phyloP scores from a whole-genome alignment of 352 stramenopile genomes.

The Phytophthora podocarpi region DNA sequence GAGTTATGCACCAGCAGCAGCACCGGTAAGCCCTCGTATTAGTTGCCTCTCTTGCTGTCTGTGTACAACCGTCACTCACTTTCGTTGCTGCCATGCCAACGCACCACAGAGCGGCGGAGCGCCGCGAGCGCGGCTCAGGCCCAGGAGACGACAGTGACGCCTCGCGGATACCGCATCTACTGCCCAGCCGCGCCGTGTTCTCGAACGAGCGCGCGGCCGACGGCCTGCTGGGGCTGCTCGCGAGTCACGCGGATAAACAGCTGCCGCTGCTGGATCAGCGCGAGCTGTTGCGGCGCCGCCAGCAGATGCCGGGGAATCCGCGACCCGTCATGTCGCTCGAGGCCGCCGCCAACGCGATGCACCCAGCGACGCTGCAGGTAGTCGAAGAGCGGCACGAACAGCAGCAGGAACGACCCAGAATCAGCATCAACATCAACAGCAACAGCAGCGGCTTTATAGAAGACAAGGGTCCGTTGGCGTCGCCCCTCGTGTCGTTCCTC shows the following conservation, averaged over 20 bases:
- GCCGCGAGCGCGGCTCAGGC: conserved; percentile 11
- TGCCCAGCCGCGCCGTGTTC: conserved; percentile 21
- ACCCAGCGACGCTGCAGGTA: conserved; percentile 9
- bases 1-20: conserved; percentile 24
- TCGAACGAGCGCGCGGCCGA: conserved; percentile 19
- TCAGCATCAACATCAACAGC: not conserved
- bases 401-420: not conserved
- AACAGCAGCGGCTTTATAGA: conserved; percentile 18
- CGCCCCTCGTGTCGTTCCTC: conserved; percentile 39
- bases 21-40: conserved; percentile 12
- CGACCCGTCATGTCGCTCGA: conserved; percentile 26
- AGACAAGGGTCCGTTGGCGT: conserved; percentile 21
- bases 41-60: not conserved
- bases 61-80: not conserved
- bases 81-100: not conserved
- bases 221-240: conserved; percentile 30
- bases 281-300: conserved; percentile 16
- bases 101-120: conserved; percentile 13
- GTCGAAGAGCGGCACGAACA: conserved; percentile 11
- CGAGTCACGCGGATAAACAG: conserved; percentile 42
- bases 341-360: conserved; percentile 22
- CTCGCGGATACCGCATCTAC: conserved; percentile 26
- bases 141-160: conserved; percentile 13
- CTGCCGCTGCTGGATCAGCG: conserved; percentile 29
- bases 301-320: conserved; percentile 13